Evolutionary conservation across 805 yeast species (phyloP).

Genomic region (Kluyveromyces wickerhamii): DNA sequence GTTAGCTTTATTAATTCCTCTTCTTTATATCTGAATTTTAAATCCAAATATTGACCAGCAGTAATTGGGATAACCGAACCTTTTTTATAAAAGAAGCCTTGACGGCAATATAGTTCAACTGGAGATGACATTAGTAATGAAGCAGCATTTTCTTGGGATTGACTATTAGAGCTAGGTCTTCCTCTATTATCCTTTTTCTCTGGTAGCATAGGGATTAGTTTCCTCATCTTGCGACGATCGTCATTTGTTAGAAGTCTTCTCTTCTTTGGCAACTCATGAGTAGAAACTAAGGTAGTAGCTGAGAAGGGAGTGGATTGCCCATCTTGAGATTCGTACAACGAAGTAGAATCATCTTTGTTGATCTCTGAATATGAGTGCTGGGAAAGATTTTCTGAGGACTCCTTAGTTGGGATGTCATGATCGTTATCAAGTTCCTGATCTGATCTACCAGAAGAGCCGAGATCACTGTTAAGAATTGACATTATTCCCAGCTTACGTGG

Average conservation of each 20-base stretch:
- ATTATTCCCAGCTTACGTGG: conserved; percentile 20
- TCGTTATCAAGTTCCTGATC: too few species aligned
- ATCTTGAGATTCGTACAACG: too few species aligned
- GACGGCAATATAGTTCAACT: conserved; percentile 25
- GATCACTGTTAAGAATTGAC: conserved; percentile 19
- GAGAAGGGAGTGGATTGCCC: too few species aligned
- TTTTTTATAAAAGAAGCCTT: conserved; percentile 27
- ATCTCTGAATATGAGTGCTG: too few species aligned
- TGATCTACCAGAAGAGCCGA: too few species aligned
- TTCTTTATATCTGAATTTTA: conserved; percentile 26
- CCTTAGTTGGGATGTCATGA: too few species aligned
- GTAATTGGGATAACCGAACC: conserved; percentile 24
- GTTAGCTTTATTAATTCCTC: conserved; percentile 20
- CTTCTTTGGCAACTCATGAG: background rate
- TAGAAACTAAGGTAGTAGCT: background rate
- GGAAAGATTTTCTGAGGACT: too few species aligned
- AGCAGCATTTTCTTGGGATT: conserved; percentile 10
- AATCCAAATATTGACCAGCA: conserved; percentile 25
- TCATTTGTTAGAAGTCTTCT: background rate
- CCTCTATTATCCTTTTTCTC: conserved; percentile 11
- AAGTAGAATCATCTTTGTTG: too few species aligned
- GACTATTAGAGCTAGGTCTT: conserved; percentile 9
- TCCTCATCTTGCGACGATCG: conserved; percentile 6
- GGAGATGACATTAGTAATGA: conserved; percentile 22
- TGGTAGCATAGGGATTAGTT: conserved; percentile 9